These are phyloP conservation scores for Yamadazyma sp. DNA, from an alignment of 1,139 yeast genomes.

Conservation along the genomic window DNA sequence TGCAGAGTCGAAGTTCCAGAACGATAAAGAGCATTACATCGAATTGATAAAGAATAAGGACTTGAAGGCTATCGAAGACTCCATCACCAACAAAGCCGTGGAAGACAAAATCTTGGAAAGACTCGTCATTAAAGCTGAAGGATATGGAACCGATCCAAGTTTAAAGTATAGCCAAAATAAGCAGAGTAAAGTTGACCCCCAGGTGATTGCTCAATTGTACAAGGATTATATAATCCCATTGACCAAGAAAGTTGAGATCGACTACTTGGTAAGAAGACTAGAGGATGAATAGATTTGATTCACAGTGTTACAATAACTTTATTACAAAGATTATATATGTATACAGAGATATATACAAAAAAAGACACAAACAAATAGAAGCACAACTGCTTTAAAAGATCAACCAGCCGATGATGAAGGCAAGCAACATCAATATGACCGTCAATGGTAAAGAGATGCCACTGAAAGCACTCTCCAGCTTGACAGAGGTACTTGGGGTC, in stretches of 20 bases:
- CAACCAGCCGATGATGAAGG: constrained; percentile 63
- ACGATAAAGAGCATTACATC: constrained; percentile 64
- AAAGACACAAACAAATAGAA: not conserved
- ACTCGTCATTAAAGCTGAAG: constrained; percentile 73
- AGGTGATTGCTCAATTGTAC: constrained; percentile 77
- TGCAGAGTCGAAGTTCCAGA: constrained; percentile 87
- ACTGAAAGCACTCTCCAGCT: constrained; percentile 26
- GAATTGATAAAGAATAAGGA: constrained; percentile 66
- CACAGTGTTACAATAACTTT: not conserved
- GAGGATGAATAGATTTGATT: constrained; percentile 49
- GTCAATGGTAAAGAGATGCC: constrained; percentile 57
- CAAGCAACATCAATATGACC: constrained; percentile 49
- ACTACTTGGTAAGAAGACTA: constrained; percentile 78
- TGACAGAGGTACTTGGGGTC: constrained; percentile 6
- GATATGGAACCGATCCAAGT: constrained; percentile 87
- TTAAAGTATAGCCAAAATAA: constrained; percentile 65
- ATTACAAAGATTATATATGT: constrained; percentile 2
- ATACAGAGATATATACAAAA: constrained; percentile 4
- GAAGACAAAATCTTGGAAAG: constrained; percentile 82
- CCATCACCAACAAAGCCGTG: constrained; percentile 84
- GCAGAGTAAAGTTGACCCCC: constrained; percentile 80
- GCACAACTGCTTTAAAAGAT: constrained; percentile 35
- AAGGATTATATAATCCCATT: constrained; percentile 87
- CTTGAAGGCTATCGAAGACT: constrained; percentile 68
- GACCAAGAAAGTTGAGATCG: constrained; percentile 93